These are phyloP conservation scores for Aspergillus amoenus DNA, from an alignment of 2,329 filamentous ascomycete genomes.

Conservation along the genomic window DNA sequence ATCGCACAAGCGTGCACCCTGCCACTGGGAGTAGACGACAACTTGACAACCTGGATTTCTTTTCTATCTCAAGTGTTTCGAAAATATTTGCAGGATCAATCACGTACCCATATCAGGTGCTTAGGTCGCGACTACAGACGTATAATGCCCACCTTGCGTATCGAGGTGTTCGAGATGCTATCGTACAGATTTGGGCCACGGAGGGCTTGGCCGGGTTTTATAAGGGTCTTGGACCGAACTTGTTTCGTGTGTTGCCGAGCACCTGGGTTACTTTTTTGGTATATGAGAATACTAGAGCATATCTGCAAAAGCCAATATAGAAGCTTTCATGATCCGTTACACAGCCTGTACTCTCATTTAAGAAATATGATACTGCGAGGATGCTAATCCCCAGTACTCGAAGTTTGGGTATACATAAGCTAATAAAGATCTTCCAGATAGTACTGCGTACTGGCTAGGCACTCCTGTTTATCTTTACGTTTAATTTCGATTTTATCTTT, in stretches of 20 bases:
- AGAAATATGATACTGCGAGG: too few species aligned
- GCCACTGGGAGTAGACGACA: constrained; percentile 19
- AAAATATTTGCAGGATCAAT: constrained; percentile 87
- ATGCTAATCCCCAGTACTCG: too few species aligned
- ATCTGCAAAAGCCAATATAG: constrained; percentile 53
- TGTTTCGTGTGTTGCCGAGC: constrained; percentile 87
- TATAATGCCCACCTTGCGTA: constrained; percentile 78
- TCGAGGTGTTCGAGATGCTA: constrained; percentile 69
- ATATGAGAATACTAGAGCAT: constrained; percentile 87
- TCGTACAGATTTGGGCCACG: constrained; percentile 70
- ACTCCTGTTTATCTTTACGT: too few species aligned
- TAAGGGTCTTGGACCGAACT: constrained; percentile 81
- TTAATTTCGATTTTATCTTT: too few species aligned
- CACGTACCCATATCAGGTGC: constrained; percentile 94
- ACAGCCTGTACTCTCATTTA: not conserved
- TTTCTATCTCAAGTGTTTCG: constrained; percentile 75
- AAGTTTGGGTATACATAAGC: too few species aligned
- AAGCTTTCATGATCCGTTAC: not conserved
- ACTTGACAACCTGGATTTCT: constrained; percentile 71
- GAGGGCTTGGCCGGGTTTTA: constrained; percentile 87
- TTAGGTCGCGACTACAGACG: constrained; percentile 83
- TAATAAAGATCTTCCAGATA: too few species aligned
- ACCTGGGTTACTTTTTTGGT: constrained; percentile 97
- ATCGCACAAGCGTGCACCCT: constrained; percentile 48
- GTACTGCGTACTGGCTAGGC: too few species aligned